phyloP scores from a whole-genome alignment of 148 eudicot species.

The Cornus florida region DNA sequence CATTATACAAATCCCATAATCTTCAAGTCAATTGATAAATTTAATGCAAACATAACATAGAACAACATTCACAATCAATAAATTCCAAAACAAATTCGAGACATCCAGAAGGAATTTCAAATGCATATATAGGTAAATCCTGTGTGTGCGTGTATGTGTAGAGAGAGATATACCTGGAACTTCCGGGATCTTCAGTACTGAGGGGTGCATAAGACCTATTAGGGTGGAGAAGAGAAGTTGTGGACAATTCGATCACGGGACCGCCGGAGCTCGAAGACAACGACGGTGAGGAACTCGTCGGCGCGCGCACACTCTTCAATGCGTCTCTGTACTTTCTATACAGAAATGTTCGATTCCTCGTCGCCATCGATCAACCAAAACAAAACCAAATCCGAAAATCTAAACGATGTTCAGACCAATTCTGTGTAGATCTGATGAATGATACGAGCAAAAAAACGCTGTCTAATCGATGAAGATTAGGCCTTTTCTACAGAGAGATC shows the following conservation, averaged over 20 bases:
- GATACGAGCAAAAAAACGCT: neutral
- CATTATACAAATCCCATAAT: neutral
- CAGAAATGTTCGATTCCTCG: conserved; percentile 70
- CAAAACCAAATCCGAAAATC: neutral
- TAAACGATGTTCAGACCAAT: neutral
- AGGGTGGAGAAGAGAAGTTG: conserved; percentile 50
- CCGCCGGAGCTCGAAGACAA: conserved; percentile 18
- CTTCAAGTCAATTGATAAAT: neutral
- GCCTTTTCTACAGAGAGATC: neutral
- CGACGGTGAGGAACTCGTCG: conserved; percentile 28
- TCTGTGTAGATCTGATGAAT: conserved; percentile 4
- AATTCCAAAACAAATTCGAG: neutral
- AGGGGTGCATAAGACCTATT: conserved; percentile 47
- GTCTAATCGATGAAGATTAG: neutral
- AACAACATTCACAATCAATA: neutral
- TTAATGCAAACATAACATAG: neutral
- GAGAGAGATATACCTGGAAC: neutral
- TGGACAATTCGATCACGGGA: conserved; percentile 54
- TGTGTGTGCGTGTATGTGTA: neutral
- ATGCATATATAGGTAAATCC: neutral
- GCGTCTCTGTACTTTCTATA: conserved; percentile 79
- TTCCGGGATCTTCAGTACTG: conserved; percentile 1
- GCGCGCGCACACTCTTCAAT: conserved; percentile 69
- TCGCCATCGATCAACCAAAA: conserved; percentile 50
- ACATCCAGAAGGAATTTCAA: neutral